A percentile compares a stretch with the other conserved stretches of the same genome.
phyloP scores from a whole-genome alignment of 768 basidiomycete genomes.

The Cyathus striatus region DNA sequence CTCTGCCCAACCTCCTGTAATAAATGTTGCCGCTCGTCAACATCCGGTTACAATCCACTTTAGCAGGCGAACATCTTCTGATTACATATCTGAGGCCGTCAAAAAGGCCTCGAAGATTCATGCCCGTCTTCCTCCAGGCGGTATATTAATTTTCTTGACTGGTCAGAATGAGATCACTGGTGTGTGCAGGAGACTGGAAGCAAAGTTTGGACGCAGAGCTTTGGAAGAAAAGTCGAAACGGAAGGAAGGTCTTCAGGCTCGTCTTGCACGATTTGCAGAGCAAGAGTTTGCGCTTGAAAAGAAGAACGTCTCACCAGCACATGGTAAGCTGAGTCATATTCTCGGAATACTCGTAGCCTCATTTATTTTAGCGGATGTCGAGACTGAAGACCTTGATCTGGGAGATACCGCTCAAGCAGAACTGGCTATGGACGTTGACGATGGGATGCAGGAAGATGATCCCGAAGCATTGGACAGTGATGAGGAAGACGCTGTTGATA shows the following conservation, averaged over 20 bases:
- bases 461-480: conserved; percentile 74
- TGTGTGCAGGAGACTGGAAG: conserved; percentile 77
- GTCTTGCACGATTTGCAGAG: conserved; percentile 19
- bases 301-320: conserved; percentile 33
- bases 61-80: conserved; percentile 75
- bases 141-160: conserved; percentile 90
- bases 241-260: conserved; percentile 15
- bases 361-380: conserved; percentile 53
- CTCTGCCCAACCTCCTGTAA: conserved; percentile 79
- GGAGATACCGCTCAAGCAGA: conserved; percentile 43
- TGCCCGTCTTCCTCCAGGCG: conserved; percentile 85
- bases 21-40: conserved; percentile 85
- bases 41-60: conserved; percentile 96
- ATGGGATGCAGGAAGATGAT: conserved; percentile 60
- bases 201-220: conserved; percentile 65
- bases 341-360: conserved; percentile 4
- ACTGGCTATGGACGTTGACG: conserved; percentile 67
- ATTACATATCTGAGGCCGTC: conserved; percentile 88
- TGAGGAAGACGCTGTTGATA: conserved; percentile 50
- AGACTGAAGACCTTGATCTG: conserved; percentile 78
- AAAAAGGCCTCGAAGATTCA: conserved; percentile 92
- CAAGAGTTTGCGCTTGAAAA: conserved; percentile 12
- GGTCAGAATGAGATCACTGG: conserved; percentile 93
- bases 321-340: conserved; percentile 30
- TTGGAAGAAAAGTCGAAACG: conserved; percentile 46